Percentiles rank a stretch among this genome's conserved stretches.
Evolutionary conservation across 805 yeast species (phyloP).

Genomic region (Saccharomycopsis fibuligera): DNA sequence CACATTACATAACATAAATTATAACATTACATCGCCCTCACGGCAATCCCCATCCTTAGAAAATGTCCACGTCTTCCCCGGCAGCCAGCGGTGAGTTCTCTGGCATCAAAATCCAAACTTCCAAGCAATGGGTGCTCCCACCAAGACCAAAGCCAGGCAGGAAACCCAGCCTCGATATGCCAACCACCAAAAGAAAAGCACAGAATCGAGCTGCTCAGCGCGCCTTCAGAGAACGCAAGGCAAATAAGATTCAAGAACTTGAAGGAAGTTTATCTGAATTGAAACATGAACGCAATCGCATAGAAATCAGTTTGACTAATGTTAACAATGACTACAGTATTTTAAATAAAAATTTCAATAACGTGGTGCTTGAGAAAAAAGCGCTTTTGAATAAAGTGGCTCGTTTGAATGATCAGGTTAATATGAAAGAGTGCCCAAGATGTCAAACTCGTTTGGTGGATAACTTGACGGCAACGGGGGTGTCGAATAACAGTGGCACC

Average conservation of each 20-base stretch:
- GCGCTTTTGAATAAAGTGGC: background rate
- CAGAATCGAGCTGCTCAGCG: conserved; percentile 93
- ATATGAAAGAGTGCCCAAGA: background rate
- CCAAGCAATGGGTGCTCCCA: conserved; percentile 78
- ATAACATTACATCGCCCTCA: background rate
- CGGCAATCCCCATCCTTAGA: background rate
- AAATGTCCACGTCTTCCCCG: too few relatives aligned
- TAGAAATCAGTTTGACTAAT: conserved; percentile 33
- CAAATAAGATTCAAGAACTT: conserved; percentile 72
- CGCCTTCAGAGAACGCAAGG: conserved; percentile 83
- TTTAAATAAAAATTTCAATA: conserved; percentile 17
- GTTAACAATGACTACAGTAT: conserved; percentile 14
- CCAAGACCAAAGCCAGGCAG: conserved; percentile 77
- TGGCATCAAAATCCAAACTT: conserved; percentile 41
- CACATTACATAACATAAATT: too few relatives aligned
- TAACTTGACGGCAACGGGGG: background rate
- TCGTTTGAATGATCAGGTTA: background rate
- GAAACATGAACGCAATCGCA: conserved; percentile 58
- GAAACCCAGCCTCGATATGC: conserved; percentile 58
- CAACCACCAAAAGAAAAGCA: conserved; percentile 80
- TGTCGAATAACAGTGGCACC: background rate
- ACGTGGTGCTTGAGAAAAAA: conserved; percentile 10
- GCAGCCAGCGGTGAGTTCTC: background rate
- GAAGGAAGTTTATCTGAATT: conserved; percentile 62
- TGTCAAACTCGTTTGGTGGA: background rate